These are phyloP conservation scores for Monoraphidium neglectum DNA, from an alignment of 139 green algal species.

Conservation along the genomic window DNA sequence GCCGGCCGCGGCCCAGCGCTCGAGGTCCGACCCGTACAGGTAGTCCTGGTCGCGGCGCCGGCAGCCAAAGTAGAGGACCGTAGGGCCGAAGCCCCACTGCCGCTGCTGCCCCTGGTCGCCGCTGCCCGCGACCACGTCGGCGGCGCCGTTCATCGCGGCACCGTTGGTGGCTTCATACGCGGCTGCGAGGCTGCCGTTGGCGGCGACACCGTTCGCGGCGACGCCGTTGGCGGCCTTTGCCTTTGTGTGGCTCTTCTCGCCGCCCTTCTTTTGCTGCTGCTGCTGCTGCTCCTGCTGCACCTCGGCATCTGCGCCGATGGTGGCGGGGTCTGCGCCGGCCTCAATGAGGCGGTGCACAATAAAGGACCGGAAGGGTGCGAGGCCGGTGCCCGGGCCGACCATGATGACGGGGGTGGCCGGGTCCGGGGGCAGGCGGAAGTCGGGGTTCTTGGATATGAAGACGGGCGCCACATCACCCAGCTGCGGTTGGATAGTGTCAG, in stretches of 20 bases:
- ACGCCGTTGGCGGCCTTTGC: too few relatives aligned
- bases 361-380: conserved; percentile 89
- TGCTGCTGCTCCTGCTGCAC: not conserved
- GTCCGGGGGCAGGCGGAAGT: conserved; percentile 79
- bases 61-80: conserved; percentile 90
- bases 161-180: too few relatives aligned
- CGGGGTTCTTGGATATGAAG: conserved; percentile 83
- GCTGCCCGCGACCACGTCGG: too few relatives aligned
- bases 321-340: too few relatives aligned
- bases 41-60: conserved; percentile 82
- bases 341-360: conserved; percentile 72
- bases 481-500: not conserved
- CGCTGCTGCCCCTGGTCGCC: too few relatives aligned
- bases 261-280: not conserved
- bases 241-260: not conserved
- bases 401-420: conserved; percentile 84
- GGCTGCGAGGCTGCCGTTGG: too few relatives aligned
- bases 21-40: conserved; percentile 76
- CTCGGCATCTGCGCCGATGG: too few relatives aligned
- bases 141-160: too few relatives aligned
- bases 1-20: conserved; percentile 63
- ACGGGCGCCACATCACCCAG: conserved; percentile 58
- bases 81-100: too few relatives aligned
- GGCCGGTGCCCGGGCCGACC: conserved; percentile 90
- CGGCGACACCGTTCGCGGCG: too few relatives aligned